These are phyloP conservation scores for Trametes gibbosa DNA, from an alignment of 768 basidiomycete genomes.

Conservation along the genomic window DNA sequence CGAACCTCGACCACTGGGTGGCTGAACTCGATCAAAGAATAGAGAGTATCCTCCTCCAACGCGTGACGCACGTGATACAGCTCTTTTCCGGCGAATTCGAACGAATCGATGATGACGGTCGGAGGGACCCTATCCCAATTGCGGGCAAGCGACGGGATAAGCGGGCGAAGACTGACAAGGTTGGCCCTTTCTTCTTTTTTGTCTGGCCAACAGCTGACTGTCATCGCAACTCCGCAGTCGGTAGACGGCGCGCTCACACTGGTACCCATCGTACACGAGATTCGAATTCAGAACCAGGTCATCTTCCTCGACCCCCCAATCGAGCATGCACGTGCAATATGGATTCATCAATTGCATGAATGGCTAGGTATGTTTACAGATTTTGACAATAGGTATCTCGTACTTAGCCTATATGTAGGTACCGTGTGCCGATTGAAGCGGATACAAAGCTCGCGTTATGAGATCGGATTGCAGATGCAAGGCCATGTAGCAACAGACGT, in stretches of 20 bases:
- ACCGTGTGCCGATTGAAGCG: constrained; percentile 83
- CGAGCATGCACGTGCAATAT: constrained; percentile 86
- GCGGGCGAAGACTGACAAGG: constrained; percentile 77
- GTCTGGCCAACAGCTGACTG: background rate
- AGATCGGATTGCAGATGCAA: constrained; percentile 93
- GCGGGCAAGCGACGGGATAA: constrained; percentile 73
- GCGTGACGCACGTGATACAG: constrained; percentile 75
- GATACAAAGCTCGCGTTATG: constrained; percentile 94
- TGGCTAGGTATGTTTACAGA: constrained; percentile 61
- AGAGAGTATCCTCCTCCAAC: constrained; percentile 72
- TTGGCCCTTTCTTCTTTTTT: constrained; percentile 25
- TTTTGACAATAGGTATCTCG: background rate
- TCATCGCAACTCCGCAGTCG: constrained; percentile 40
- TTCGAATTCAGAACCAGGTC: constrained; percentile 97
- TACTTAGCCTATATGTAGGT: constrained; percentile 39
- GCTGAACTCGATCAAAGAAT: constrained; percentile 65
- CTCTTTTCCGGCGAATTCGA: constrained; percentile 90
- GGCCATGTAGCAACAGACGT: constrained; percentile 60
- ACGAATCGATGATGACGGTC: constrained; percentile 64
- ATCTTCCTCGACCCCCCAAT: constrained; percentile 98
- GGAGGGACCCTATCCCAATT: constrained; percentile 48
- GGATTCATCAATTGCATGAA: constrained; percentile 87
- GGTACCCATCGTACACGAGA: constrained; percentile 90
- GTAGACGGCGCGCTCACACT: constrained; percentile 72
- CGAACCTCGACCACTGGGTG: constrained; percentile 64